phyloP scores from a whole-genome alignment of 805 yeast genomes.

The Jamesozyma spencerorum region DNA sequence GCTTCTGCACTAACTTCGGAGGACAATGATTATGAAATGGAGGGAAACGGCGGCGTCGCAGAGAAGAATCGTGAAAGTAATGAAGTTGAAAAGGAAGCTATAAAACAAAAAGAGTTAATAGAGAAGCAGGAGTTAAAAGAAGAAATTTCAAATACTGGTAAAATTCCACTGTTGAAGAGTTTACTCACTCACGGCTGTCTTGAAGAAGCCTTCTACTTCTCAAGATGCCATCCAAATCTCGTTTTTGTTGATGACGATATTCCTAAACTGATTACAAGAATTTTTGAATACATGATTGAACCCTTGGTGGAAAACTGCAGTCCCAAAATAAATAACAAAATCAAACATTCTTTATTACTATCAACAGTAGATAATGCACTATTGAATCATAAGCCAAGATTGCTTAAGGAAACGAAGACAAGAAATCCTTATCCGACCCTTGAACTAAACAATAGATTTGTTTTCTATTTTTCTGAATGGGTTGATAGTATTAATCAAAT shows the following conservation, averaged over 20 bases:
- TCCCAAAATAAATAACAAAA: neutral
- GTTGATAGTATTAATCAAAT: constrained; percentile 32
- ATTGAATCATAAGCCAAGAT: constrained; percentile 13
- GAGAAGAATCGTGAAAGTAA: constrained; percentile 3
- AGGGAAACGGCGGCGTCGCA: neutral
- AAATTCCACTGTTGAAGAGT: constrained; percentile 41
- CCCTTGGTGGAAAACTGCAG: constrained; percentile 31
- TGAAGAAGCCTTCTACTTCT: constrained; percentile 49
- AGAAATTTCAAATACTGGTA: constrained; percentile 23
- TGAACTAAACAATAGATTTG: constrained; percentile 12
- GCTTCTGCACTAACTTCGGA: constrained; percentile 78
- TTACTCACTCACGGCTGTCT: constrained; percentile 52
- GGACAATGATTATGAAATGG: constrained; percentile 34
- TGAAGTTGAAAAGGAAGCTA: constrained; percentile 3
- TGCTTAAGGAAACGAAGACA: constrained; percentile 9
- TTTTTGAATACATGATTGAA: constrained; percentile 40
- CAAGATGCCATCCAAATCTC: constrained; percentile 54
- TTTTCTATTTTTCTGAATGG: constrained; percentile 48
- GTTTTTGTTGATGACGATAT: constrained; percentile 45
- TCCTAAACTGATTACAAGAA: constrained; percentile 38
- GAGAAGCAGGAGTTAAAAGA: constrained; percentile 4
- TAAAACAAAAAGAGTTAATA: constrained; percentile 14
- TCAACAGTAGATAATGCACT: constrained; percentile 13
- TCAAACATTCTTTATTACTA: constrained; percentile 2
- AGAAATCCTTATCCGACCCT: constrained; percentile 10